Percentiles rank a stretch among this genome's conserved stretches.
These are phyloP conservation scores for Thelonectria discophora DNA, from an alignment of 2,329 filamentous ascomycete species.

Conservation along the genomic window DNA sequence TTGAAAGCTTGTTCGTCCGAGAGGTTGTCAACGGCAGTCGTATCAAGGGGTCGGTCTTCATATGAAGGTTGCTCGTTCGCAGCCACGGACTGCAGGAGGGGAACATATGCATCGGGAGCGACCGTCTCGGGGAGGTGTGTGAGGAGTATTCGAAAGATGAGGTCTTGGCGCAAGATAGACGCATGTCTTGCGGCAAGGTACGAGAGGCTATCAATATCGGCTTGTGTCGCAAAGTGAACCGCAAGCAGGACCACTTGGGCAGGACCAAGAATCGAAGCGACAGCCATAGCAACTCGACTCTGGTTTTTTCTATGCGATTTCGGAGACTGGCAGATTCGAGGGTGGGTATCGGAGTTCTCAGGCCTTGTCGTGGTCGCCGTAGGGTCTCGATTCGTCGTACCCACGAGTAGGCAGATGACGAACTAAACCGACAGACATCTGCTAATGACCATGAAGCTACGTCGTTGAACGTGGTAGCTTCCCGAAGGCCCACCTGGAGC, in stretches of 20 bases:
- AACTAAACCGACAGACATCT: conserved; percentile 13
- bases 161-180: conserved; percentile 67
- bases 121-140: conserved; percentile 79
- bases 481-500: not conserved
- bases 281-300: conserved; percentile 33
- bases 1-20: conserved; percentile 71
- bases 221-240: conserved; percentile 72
- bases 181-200: conserved; percentile 65
- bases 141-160: conserved; percentile 77
- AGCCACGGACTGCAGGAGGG: conserved; percentile 67
- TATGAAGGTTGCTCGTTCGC: conserved; percentile 55
- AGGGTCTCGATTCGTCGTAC: conserved; percentile 9
- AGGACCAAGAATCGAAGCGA: conserved; percentile 59
- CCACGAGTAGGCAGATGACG: not conserved
- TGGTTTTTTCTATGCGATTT: not conserved
- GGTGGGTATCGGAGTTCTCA: not conserved
- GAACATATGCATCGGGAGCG: conserved; percentile 69
- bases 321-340: not conserved
- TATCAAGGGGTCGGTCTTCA: conserved; percentile 61
- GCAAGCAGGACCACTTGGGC: conserved; percentile 78
- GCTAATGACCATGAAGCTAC: conserved; percentile 6
- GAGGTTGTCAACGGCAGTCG: conserved; percentile 63
- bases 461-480: conserved; percentile 11
- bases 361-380: not conserved
- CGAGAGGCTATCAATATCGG: conserved; percentile 70